These are phyloP conservation scores for Penicillium tannophilum DNA, from an alignment of 495 filamentous ascomycete genomes.

Conservation along the genomic window DNA sequence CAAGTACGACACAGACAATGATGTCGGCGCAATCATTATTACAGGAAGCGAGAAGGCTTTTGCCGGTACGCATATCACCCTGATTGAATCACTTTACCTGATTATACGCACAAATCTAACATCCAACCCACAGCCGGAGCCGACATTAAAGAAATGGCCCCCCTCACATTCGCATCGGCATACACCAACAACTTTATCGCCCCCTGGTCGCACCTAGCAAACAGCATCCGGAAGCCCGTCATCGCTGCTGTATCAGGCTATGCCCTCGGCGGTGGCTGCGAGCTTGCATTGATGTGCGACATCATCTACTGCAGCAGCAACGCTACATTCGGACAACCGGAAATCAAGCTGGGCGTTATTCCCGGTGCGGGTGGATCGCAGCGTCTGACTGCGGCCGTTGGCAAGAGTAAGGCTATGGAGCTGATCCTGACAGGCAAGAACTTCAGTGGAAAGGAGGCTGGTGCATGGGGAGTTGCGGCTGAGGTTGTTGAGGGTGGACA, in stretches of 20 bases:
- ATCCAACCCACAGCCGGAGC: constrained; percentile 65
- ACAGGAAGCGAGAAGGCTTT: constrained; percentile 89
- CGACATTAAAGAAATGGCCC: constrained; percentile 98
- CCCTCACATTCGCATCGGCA: constrained; percentile 80
- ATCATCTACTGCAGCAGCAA: constrained; percentile 83
- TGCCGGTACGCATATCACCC: constrained; percentile 50
- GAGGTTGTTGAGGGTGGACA: constrained; percentile 73
- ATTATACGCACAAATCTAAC: background rate
- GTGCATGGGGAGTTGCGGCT: constrained; percentile 87
- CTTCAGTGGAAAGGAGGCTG: constrained; percentile 80
- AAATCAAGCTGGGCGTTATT: constrained; percentile 91
- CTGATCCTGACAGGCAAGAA: constrained; percentile 83
- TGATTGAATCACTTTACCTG: too few species aligned
- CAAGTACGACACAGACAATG: constrained; percentile 67
- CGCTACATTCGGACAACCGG: constrained; percentile 92
- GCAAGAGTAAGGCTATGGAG: constrained; percentile 93
- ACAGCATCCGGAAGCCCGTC: constrained; percentile 82
- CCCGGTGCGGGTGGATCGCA: constrained; percentile 92
- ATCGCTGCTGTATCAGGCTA: constrained; percentile 93
- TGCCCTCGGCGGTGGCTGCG: constrained; percentile 92
- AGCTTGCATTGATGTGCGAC: constrained; percentile 97
- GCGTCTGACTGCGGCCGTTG: constrained; percentile 82
- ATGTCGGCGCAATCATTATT: constrained; percentile 76
- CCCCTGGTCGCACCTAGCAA: constrained; percentile 83
- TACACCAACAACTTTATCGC: constrained; percentile 91